Evolutionary conservation across 2,329 filamentous ascomycete genomes (phyloP).

Genomic region (Aureobasidium subglaciale): DNA sequence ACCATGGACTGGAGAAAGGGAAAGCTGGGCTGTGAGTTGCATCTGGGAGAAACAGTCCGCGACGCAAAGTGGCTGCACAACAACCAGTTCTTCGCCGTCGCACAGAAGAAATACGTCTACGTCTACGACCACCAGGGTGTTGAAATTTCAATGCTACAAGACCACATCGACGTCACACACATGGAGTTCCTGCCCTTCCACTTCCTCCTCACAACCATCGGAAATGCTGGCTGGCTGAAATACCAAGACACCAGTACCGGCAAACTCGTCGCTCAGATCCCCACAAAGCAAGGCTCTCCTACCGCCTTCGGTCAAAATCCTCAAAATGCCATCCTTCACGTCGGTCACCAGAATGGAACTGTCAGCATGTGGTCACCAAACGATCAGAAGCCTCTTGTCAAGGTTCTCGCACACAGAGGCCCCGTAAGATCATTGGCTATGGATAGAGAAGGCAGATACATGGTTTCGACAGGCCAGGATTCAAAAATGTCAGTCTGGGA

Average conservation of each 20-base stretch:
- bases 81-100: slow-evolving; percentile 88
- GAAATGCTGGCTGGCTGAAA: slow-evolving; percentile 75
- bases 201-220: slow-evolving; percentile 82
- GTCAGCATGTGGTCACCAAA: slow-evolving; percentile 97
- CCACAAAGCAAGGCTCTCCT: slow-evolving; percentile 76
- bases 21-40: slow-evolving; percentile 83
- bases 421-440: slow-evolving; percentile 80
- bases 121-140: slow-evolving; percentile 91
- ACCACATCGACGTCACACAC: slow-evolving; percentile 83
- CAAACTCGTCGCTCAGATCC: slow-evolving; percentile 75
- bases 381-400: slow-evolving; percentile 75
- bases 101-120: slow-evolving; percentile 94
- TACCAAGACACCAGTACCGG: slow-evolving; percentile 96
- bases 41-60: slow-evolving; percentile 82
- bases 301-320: slow-evolving; percentile 82
- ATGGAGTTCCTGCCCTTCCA: slow-evolving; percentile 97
- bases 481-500: slow-evolving; percentile 93
- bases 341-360: slow-evolving; percentile 90
- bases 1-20: slow-evolving; percentile 95
- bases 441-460: slow-evolving; percentile 86
- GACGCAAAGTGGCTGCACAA: slow-evolving; percentile 92
- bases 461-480: slow-evolving; percentile 90
- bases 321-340: slow-evolving; percentile 83
- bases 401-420: slow-evolving; percentile 80
- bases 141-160: slow-evolving; percentile 83